Evolutionary conservation across 495 filamentous ascomycete species (phyloP).

Genomic region (Mytilinidion resinicola): DNA sequence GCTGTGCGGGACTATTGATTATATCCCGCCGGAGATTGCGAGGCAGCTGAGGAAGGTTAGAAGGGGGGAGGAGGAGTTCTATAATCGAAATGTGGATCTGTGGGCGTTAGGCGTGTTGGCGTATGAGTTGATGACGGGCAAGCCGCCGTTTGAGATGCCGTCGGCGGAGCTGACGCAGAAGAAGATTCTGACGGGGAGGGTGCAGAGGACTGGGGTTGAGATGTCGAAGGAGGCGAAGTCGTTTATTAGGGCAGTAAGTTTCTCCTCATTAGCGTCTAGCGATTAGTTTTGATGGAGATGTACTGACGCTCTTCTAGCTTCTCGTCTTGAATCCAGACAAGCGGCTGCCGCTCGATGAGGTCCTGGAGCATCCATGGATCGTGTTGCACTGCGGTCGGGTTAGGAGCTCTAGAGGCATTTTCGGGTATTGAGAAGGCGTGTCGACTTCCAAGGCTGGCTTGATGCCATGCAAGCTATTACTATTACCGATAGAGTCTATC

Average conservation of each 20-base stretch:
- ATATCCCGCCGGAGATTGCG: constrained; percentile 18
- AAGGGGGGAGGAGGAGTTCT: constrained; percentile 3
- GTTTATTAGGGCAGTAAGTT: constrained; percentile 13
- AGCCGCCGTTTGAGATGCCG: constrained; percentile 19
- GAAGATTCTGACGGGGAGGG: constrained; percentile 14
- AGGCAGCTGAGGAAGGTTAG: constrained; percentile 4
- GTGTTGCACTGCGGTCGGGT: constrained; percentile 1
- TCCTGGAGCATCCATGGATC: constrained; percentile 15
- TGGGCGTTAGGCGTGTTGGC: constrained; percentile 22
- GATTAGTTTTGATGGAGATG: not conserved
- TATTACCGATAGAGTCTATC: too few species aligned
- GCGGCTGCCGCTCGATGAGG: constrained; percentile 10
- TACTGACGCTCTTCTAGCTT: not conserved
- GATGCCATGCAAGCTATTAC: too few species aligned
- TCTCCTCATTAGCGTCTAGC: not conserved
- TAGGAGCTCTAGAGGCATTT: too few species aligned
- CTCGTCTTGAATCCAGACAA: constrained; percentile 12
- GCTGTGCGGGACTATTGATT: constrained; percentile 17
- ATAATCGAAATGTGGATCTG: constrained; percentile 10
- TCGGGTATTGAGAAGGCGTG: too few species aligned
- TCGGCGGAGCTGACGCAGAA: constrained; percentile 8
- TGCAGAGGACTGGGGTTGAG: constrained; percentile 7
- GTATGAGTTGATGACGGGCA: constrained; percentile 17
- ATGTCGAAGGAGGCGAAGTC: constrained; percentile 8
- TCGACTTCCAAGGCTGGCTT: too few species aligned